Base-by-base conservation (phyloP, 2,329 filamentous ascomycete species). In the Aspergillus ibericus region DNA sequence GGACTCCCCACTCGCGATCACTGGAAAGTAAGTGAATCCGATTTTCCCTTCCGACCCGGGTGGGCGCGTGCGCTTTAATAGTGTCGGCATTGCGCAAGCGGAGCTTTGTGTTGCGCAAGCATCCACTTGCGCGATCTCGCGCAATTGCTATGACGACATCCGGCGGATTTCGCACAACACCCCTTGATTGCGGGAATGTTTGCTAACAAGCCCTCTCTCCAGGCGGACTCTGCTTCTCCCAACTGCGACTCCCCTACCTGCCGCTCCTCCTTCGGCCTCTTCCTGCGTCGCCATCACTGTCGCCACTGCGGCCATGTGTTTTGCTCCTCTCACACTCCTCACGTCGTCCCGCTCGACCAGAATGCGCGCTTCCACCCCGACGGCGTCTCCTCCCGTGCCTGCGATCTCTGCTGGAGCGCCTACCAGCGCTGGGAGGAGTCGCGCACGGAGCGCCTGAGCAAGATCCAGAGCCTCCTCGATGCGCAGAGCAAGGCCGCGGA, bases 241-340 rank as follows among this genome's bases (percentile, higher is more conserved):
- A 79, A 76, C 61, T 88, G 86, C 74, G 83, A 83, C 68, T 82
- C 81, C 9, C 79, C 81, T 3, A 80, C 82, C 58, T 88, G 86
- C 73, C 80, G 81, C 51, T 80, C 80, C 42, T 78, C 81, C 18
- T 88, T 88, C 69, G 81, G 82, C 46, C 79, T 87, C 68, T 85
- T 86, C 73, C 79, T 83, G 52, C 84, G 86, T 52, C 84, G 85
- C 58, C 86, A 88, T 68, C 86, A 88, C 73, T 88, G 86, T 73
- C 83, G 86, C 58, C 85, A 86, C 66, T 88, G 86, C 65, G 86
- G 86, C 44, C 82, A 86, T 66, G 82, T 88, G 66, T 88, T 87
- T 70, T 88, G 86, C 75, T 80, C 81, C 59, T 77, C 81, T 34
- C 85, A 88, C 75, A 83, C 82, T 51, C 76, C 79, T 47, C 78